A percentile compares a stretch with the other conserved stretches of the same genome.
These are phyloP conservation scores for Ophiocytium majus DNA, from an alignment of 352 stramenopile genomes.

Conservation along the genomic window DNA sequence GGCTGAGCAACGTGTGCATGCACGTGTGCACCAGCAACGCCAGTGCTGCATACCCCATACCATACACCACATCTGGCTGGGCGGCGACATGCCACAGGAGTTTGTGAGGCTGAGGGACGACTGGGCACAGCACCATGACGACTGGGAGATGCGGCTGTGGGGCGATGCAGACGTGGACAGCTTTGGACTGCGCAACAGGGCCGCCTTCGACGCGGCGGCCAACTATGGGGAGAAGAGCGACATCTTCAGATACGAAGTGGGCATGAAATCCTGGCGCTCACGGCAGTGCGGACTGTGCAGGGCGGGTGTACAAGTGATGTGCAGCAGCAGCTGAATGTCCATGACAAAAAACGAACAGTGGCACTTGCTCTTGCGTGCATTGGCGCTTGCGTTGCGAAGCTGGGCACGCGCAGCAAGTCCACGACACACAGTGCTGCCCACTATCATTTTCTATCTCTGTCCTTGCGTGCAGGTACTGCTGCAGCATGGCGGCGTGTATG, in stretches of 20 bases:
- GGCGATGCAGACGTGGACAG: slow-evolving; percentile 59
- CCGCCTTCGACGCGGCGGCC: slow-evolving; percentile 61
- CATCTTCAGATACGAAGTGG: slow-evolving; percentile 70
- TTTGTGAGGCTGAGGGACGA: slow-evolving; percentile 61
- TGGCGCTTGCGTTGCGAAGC: too few species aligned
- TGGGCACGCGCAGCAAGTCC: too few species aligned
- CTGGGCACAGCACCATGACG: slow-evolving; percentile 61
- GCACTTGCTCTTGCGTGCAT: too few species aligned
- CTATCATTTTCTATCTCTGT: slow-evolving; percentile 23
- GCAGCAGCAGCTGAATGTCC: too few species aligned
- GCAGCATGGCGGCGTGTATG: slow-evolving; percentile 66
- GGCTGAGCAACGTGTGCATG: background rate
- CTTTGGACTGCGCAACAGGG: slow-evolving; percentile 60
- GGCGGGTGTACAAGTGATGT: too few species aligned
- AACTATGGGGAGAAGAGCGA: slow-evolving; percentile 73
- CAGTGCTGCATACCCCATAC: slow-evolving; percentile 59
- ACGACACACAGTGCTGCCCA: too few species aligned
- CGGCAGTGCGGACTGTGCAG: too few species aligned
- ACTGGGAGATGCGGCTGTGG: slow-evolving; percentile 62
- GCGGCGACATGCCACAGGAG: slow-evolving; percentile 48
- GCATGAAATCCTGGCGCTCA: too few species aligned
- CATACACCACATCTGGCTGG: slow-evolving; percentile 74
- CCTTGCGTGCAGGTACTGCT: slow-evolving; percentile 54
- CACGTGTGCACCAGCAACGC: background rate
- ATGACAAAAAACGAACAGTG: too few species aligned